Evolutionary conservation across 768 basidiomycete genomes (phyloP), one percentile per base, ranked within the genome.

Genomic region (Boletus patriciae): DNA sequence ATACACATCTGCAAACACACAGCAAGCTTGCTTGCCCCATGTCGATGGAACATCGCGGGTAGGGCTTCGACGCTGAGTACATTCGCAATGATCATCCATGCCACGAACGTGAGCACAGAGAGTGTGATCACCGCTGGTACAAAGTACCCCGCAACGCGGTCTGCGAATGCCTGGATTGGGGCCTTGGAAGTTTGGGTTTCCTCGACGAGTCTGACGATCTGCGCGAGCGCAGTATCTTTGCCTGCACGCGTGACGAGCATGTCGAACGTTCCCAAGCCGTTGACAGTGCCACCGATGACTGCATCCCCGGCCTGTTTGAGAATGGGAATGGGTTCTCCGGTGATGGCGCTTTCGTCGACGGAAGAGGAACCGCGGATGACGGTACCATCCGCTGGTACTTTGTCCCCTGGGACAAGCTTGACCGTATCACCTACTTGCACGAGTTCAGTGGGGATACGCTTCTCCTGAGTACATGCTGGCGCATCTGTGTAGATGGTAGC

Each of bases 131-230:
- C 95, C 29, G 86, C 76, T 0, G 97, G 97, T 0, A 99, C 95
- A 69, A 99, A 98, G 76, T 88, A 88, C 12, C 97, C 97, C 0
- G 97, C 96, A 43, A 97, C 86, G 51, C 81, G 84, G 73, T 99
- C 97, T 4, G 94, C 94, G 72, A 98, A 97, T 5, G 90, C 92
- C 68, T 99, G 97, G 60, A 99, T 98, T 11, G 97, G 97, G 3
- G 97, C 96, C 71, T 98, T 98, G 55, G 88, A 90, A 4, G 95
- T 98, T 74, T 98, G 97, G 1, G 97, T 97, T 41, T 98, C 94
- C 69, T 98, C 95, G 60, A 99, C 97, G 52, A 98, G 86, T 63
- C 86, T 86, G 57, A 98, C 96, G 60, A 99, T 98, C 74, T 98
- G 97, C 4, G 94, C 84, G 11, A 99, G 81, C 1, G 97, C 94